phyloP scores from a whole-genome alignment of 23 red algal species.

The Agarophyton chilense region DNA sequence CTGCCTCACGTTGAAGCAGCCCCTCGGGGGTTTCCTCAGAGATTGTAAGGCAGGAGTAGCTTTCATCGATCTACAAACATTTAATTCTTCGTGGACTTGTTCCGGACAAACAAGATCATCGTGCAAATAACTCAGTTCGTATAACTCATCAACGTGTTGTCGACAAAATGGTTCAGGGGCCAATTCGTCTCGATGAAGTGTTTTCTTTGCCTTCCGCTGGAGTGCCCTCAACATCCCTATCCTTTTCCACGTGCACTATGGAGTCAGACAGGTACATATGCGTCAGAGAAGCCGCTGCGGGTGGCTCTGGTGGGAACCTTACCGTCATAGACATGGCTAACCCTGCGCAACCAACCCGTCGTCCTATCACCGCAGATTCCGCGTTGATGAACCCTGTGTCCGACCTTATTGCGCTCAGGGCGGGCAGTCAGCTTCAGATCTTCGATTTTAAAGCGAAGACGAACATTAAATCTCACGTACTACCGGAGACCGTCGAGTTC shows the following conservation, averaged over 20 bases:
- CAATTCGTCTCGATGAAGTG: constrained; percentile 76
- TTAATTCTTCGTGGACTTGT: neutral
- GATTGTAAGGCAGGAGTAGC: neutral
- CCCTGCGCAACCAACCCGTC: constrained; percentile 68
- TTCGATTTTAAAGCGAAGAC: constrained; percentile 93
- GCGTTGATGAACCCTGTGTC: constrained; percentile 91
- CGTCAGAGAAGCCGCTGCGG: constrained; percentile 71
- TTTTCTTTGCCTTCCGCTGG: constrained; percentile 67
- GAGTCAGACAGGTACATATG: constrained; percentile 93
- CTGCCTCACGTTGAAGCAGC: neutral
- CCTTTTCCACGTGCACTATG: constrained; percentile 91
- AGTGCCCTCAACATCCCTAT: constrained; percentile 77
- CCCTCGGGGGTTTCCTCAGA: constrained; percentile 14
- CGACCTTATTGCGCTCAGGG: constrained; percentile 89
- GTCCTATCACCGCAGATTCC: constrained; percentile 96
- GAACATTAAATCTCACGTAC: constrained; percentile 83
- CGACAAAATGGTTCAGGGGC: constrained; percentile 58
- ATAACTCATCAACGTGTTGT: neutral
- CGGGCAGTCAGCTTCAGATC: constrained; percentile 87
- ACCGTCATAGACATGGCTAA: constrained; percentile 75
- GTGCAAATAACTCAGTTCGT: neutral
- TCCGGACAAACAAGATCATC: neutral
- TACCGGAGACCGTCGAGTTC: constrained; percentile 90
- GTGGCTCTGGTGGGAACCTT: constrained; percentile 51
- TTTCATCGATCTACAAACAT: neutral